Percentiles rank a stretch among this genome's conserved stretches.
These are phyloP conservation scores for Piper longum DNA, from an alignment of 164 flowering plant species.

Conservation along the genomic window DNA sequence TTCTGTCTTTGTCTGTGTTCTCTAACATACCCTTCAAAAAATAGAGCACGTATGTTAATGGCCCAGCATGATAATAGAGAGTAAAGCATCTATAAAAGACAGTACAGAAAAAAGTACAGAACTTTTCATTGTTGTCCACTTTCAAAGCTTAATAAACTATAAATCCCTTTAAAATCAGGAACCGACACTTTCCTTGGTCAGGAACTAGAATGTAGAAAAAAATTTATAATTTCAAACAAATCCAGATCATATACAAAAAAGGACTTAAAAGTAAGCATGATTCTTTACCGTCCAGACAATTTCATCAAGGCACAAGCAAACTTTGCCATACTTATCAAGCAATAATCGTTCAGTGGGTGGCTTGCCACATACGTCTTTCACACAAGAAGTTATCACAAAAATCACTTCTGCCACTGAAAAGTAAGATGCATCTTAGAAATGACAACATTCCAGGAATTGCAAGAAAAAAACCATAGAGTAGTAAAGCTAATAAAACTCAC, in stretches of 20 bases:
- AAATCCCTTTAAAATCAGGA: no score
- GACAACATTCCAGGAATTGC: not conserved
- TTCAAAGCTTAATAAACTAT: no score
- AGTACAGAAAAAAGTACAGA: not conserved
- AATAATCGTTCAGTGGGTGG: conserved; percentile 90
- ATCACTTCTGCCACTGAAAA: conserved; percentile 76
- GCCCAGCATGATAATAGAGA: not conserved
- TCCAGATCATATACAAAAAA: no score
- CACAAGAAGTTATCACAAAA: conserved; percentile 68
- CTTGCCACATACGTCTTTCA: conserved; percentile 94
- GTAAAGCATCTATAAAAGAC: not conserved
- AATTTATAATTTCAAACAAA: not conserved
- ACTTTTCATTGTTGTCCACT: no score
- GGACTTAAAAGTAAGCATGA: not conserved
- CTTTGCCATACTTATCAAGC: conserved; percentile 82
- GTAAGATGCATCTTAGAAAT: conserved; percentile 9
- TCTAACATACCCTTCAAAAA: conserved; percentile 51
- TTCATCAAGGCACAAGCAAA: conserved; percentile 85
- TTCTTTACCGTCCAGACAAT: conserved; percentile 79
- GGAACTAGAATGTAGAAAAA: not conserved
- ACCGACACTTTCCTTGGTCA: no score
- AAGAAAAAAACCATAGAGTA: not conserved
- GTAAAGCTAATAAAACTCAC: conserved; percentile 41
- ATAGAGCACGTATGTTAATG: not conserved
- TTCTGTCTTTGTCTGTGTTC: conserved; percentile 47